These are phyloP conservation scores for Boletus coccyginus DNA, from an alignment of 768 basidiomycete genomes.

Conservation along the genomic window DNA sequence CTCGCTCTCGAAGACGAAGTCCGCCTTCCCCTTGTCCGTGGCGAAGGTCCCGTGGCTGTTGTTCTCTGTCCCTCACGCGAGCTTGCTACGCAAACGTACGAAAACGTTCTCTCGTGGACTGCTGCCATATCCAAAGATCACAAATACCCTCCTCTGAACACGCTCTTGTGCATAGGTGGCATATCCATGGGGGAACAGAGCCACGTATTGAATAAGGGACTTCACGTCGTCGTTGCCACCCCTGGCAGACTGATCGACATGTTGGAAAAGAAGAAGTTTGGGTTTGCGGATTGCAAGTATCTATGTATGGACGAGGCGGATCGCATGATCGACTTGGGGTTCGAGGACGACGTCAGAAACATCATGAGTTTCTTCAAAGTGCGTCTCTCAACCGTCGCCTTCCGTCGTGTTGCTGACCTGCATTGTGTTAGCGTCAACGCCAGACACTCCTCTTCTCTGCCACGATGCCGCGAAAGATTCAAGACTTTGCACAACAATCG, in stretches of 20 bases:
- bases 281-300: slow-evolving; percentile 91
- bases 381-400: slow-evolving; percentile 14
- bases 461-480: slow-evolving; percentile 98
- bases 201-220: slow-evolving; percentile 83
- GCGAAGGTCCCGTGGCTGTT: slow-evolving; percentile 97
- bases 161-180: slow-evolving; percentile 92
- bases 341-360: slow-evolving; percentile 97
- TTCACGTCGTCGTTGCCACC: slow-evolving; percentile 96
- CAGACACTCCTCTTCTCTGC: slow-evolving; percentile 98
- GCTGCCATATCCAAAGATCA: slow-evolving; percentile 74
- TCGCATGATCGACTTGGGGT: slow-evolving; percentile 98
- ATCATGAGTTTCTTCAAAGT: slow-evolving; percentile 99
- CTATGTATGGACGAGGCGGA: slow-evolving; percentile 99
- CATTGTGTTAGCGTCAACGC: slow-evolving; percentile 71
- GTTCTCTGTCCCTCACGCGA: slow-evolving; percentile 97
- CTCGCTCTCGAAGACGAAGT: slow-evolving; percentile 90
- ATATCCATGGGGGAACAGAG: slow-evolving; percentile 99
- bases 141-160: slow-evolving; percentile 82
- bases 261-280: slow-evolving; percentile 93
- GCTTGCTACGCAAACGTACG: slow-evolving; percentile 94
- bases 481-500: slow-evolving; percentile 97
- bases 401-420: neutral
- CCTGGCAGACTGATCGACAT: slow-evolving; percentile 97
- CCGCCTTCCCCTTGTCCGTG: slow-evolving; percentile 83
- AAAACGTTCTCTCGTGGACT: slow-evolving; percentile 89